These are phyloP conservation scores for Penicillium soppii DNA, from an alignment of 495 filamentous ascomycete species.

Conservation along the genomic window DNA sequence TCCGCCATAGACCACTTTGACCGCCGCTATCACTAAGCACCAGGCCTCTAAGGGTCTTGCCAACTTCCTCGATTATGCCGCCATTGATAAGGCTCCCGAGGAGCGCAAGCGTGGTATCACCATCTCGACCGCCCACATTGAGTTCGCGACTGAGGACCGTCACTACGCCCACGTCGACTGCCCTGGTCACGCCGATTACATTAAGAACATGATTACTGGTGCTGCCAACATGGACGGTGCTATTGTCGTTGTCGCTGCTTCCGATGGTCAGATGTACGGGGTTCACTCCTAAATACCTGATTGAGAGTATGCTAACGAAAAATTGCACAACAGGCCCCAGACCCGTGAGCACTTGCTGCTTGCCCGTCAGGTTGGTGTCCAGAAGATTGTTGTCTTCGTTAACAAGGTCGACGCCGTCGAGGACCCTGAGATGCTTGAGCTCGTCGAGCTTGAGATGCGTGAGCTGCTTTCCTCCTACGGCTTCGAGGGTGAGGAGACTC, in stretches of 20 bases:
- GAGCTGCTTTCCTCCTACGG: constrained; percentile 89
- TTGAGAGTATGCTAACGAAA: constrained; percentile 20
- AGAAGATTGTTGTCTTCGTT: constrained; percentile 97
- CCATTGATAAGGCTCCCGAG: constrained; percentile 98
- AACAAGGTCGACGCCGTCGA: constrained; percentile 98
- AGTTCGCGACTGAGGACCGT: constrained; percentile 86
- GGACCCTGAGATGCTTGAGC: constrained; percentile 98
- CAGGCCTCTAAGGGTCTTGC: constrained; percentile 92
- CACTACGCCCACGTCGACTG: constrained; percentile 99
- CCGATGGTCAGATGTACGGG: constrained; percentile 90
- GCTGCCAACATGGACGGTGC: constrained; percentile 97
- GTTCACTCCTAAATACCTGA: neutral
- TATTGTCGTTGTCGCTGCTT: constrained; percentile 97
- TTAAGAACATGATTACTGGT: constrained; percentile 99
- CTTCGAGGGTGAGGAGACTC: constrained; percentile 97
- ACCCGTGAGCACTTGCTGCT: constrained; percentile 97
- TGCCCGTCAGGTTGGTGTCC: constrained; percentile 95
- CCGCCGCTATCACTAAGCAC: constrained; percentile 96
- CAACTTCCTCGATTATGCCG: constrained; percentile 90
- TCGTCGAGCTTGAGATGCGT: constrained; percentile 99
- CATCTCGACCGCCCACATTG: constrained; percentile 96
- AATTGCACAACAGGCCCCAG: constrained; percentile 66
- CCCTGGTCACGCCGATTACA: constrained; percentile 99
- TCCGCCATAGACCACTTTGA: constrained; percentile 79
- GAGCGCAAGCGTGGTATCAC: constrained; percentile 99